Conservation (phyloP, 75 land plant genomes). For the Pinus taeda region DNA sequence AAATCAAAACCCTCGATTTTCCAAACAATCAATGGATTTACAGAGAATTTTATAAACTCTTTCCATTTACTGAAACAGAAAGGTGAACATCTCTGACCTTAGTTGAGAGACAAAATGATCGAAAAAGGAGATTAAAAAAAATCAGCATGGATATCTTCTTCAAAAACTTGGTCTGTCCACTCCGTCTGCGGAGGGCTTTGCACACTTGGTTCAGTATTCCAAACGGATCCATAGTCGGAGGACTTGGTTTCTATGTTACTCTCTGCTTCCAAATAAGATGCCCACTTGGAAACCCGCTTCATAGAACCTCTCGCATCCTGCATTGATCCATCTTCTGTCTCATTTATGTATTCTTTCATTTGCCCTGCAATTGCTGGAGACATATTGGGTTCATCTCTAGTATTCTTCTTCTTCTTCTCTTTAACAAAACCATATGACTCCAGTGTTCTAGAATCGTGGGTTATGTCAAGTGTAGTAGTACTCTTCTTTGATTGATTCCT, state of each 20-base stretch:
- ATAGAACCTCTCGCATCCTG: background rate
- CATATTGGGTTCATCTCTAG: background rate
- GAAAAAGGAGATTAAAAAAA: background rate
- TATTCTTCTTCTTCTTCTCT: background rate
- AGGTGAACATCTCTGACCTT: too few species aligned
- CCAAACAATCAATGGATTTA: too few species aligned
- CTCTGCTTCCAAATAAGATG: constrained; percentile 14
- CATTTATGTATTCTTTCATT: background rate
- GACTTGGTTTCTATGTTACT: background rate
- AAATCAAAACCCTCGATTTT: too few species aligned
- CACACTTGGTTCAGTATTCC: background rate
- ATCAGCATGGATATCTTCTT: constrained; percentile 8
- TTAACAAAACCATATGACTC: background rate
- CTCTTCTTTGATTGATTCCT: background rate
- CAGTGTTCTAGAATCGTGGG: background rate
- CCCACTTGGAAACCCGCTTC: constrained; percentile 20
- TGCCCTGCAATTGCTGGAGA: constrained; percentile 6
- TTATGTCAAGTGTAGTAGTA: background rate
- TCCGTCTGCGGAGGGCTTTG: constrained; percentile 1
- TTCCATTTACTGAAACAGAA: too few species aligned
- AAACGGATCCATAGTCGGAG: background rate
- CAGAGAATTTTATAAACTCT: too few species aligned
- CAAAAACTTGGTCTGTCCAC: background rate
- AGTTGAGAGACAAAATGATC: too few species aligned
- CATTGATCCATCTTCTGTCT: background rate